phyloP scores from a whole-genome alignment of 352 stramenopile species.

The Phytopythium mirpurense region DNA sequence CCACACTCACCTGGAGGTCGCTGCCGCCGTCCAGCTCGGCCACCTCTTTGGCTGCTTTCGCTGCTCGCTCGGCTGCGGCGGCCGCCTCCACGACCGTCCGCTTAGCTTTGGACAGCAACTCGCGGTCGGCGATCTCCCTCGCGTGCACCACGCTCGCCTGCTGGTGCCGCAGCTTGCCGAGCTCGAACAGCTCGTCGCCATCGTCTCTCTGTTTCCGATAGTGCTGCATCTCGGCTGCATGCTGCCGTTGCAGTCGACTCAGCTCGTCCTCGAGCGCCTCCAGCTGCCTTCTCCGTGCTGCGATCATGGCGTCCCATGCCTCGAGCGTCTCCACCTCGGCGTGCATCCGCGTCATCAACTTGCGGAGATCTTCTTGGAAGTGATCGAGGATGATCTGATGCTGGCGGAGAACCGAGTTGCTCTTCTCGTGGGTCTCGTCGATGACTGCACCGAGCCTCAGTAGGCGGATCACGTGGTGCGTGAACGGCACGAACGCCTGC shows the following conservation, averaged over 20 bases:
- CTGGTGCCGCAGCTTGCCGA: slow-evolving; percentile 51
- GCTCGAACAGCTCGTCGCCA: slow-evolving; percentile 54
- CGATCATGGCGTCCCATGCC: slow-evolving; percentile 65
- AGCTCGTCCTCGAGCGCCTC: slow-evolving; percentile 56
- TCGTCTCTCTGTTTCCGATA: slow-evolving; percentile 56
- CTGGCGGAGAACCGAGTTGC: slow-evolving; percentile 29
- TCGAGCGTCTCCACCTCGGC: slow-evolving; percentile 51
- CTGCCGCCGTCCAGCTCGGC: slow-evolving; percentile 13
- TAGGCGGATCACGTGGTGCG: slow-evolving; percentile 55
- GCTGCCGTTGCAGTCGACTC: slow-evolving; percentile 40
- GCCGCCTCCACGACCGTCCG: slow-evolving; percentile 26
- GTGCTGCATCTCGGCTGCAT: slow-evolving; percentile 58
- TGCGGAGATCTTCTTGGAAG: slow-evolving; percentile 56
- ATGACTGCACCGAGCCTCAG: slow-evolving; percentile 36
- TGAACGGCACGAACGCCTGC: slow-evolving; percentile 75
- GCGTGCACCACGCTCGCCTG: slow-evolving; percentile 45
- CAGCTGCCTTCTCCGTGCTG: slow-evolving; percentile 50
- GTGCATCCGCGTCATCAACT: slow-evolving; percentile 43
- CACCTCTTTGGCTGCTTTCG: slow-evolving; percentile 14
- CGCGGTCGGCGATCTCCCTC: slow-evolving; percentile 32
- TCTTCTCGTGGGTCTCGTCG: slow-evolving; percentile 31
- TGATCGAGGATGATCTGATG: slow-evolving; percentile 41
- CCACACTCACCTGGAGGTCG: slow-evolving; percentile 35
- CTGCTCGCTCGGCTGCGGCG: slow-evolving; percentile 3
- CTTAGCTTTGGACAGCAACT: slow-evolving; percentile 30